Evolutionary conservation across 345 rosid species (phyloP).

Genomic region (Salix exigua): DNA sequence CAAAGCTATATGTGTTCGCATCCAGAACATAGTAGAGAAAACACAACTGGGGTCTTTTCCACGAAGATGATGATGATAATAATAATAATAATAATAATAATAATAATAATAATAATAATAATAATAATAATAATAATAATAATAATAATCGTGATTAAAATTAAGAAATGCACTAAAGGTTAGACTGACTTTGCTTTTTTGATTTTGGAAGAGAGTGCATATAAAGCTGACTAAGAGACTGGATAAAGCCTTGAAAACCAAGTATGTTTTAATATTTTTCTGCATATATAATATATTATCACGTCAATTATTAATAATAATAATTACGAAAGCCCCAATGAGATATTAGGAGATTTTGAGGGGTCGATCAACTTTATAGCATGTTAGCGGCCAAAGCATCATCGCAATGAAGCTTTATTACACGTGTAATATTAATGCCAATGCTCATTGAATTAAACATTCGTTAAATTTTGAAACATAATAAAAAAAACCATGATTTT

Average conservation of each 20-base stretch:
- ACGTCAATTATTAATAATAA: background rate
- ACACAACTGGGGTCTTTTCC: background rate
- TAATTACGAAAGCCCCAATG: background rate
- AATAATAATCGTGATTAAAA: background rate
- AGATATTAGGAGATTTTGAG: background rate
- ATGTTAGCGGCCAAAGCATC: no score
- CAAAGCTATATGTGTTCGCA: background rate
- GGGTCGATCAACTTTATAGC: background rate
- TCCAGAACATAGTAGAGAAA: background rate
- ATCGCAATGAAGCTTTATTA: background rate
- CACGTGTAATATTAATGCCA: no score
- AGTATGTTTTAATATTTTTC: no score
- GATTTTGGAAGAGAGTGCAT: background rate
- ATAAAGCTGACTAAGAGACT: conserved; percentile 11
- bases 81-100: no score
- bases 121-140: no score
- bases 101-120: no score
- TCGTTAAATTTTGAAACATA: no score
- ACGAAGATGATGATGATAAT: no score
- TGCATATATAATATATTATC: background rate
- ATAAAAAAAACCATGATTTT: no score
- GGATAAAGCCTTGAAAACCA: conserved; percentile 11
- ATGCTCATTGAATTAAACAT: no score
- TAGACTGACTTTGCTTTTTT: background rate
- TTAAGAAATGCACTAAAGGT: background rate